phyloP scores from a whole-genome alignment of 1,139 yeast species.

The Lodderomyces jiufengensis region DNA sequence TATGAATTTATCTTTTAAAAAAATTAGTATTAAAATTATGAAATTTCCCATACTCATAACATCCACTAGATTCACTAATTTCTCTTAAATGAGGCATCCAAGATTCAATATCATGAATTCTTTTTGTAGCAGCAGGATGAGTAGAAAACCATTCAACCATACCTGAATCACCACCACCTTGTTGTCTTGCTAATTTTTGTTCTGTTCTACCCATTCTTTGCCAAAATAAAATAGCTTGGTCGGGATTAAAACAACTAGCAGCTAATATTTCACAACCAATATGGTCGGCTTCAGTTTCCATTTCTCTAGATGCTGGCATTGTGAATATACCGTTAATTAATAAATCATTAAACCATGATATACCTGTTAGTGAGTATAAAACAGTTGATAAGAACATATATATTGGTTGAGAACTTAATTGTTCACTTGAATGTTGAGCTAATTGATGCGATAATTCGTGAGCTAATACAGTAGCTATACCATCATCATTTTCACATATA shows the following conservation, averaged over 20 bases:
- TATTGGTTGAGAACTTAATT: constrained; percentile 61
- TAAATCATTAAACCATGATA: constrained; percentile 44
- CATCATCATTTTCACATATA: constrained; percentile 78
- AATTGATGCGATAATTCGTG: constrained; percentile 94
- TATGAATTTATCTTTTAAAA: constrained; percentile 13
- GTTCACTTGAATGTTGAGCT: constrained; percentile 89
- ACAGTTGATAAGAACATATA: constrained; percentile 50
- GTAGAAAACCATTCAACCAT: constrained; percentile 69
- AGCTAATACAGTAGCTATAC: constrained; percentile 86
- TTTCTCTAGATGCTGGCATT: constrained; percentile 83
- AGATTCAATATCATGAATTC: constrained; percentile 62
- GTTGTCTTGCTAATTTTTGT: constrained; percentile 16
- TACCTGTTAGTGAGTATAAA: constrained; percentile 37
- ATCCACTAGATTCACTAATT: constrained; percentile 32
- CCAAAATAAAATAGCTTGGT: constrained; percentile 77
- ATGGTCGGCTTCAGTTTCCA: constrained; percentile 95
- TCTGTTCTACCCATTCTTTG: constrained; percentile 70
- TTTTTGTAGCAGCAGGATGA: constrained; percentile 79
- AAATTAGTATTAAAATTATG: constrained; percentile 17
- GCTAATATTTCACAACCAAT: constrained; percentile 93
- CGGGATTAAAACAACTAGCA: constrained; percentile 78
- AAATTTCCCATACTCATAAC: constrained; percentile 25
- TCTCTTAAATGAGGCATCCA: constrained; percentile 73
- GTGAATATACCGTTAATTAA: constrained; percentile 58
- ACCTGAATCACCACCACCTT: constrained; percentile 10